These are phyloP conservation scores for Tricholoma saponaceum DNA, from an alignment of 768 basidiomycete genomes.

Conservation along the genomic window DNA sequence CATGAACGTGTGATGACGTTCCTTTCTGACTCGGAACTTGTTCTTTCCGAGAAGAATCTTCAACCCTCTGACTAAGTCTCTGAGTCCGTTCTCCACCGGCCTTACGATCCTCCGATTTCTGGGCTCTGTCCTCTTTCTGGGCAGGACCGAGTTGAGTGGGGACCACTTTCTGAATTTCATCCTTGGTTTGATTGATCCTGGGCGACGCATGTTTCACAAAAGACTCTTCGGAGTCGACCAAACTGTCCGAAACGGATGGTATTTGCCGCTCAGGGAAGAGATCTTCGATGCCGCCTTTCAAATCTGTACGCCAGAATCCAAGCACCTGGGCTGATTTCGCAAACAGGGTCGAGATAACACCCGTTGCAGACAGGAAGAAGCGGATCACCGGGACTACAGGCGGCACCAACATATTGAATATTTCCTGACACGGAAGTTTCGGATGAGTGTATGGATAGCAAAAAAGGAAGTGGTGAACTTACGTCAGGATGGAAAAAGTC, in stretches of 20 bases:
- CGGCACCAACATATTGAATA: slow-evolving; percentile 18
- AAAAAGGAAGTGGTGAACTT: slow-evolving; percentile 3
- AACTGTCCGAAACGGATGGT: not conserved
- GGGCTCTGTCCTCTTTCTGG: not conserved
- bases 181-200: not conserved
- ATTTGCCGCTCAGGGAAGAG: not conserved
- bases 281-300: not conserved
- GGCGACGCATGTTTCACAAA: not conserved
- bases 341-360: slow-evolving; percentile 15
- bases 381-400: slow-evolving; percentile 17
- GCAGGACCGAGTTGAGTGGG: not conserved
- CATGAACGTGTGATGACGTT: not conserved
- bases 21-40: not conserved
- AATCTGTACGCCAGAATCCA: slow-evolving; percentile 21
- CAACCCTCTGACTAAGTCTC: not conserved
- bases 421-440: slow-evolving; percentile 13
- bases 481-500: slow-evolving; percentile 35
- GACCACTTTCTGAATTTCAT: not conserved
- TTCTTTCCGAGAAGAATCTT: no score
- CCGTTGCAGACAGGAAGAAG: slow-evolving; percentile 11
- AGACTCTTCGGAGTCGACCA: not conserved
- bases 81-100: not conserved
- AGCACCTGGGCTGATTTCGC: slow-evolving; percentile 26
- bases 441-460: slow-evolving; percentile 3
- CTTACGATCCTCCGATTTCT: not conserved